Base-by-base conservation (phyloP, 2,329 filamentous ascomycete genomes). In the Xylariaceae sp. region DNA sequence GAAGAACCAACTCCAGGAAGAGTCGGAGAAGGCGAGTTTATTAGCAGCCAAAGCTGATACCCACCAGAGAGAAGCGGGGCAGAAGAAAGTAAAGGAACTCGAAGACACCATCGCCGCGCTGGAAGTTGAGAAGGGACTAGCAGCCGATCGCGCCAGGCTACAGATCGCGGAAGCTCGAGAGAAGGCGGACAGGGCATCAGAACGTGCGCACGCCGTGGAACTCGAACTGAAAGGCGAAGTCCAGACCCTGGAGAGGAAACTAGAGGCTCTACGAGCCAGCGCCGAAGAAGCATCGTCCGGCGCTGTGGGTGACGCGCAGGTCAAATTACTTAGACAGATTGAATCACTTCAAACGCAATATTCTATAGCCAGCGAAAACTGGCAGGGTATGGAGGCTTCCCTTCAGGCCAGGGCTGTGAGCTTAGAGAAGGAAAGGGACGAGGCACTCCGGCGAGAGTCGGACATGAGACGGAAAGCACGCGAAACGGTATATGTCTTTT, bases 341-440 rank as follows among this genome's bases (percentile, higher is more conserved):
- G 92, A 98, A 66, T 96, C 87, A 1, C 67, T 98, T 26, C 92
- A 98, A 62, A 92, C 86, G 5, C 94, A 98, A 60, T 95, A 98
- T 63, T 81, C 88, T 1, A 81, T 94, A 38, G 92, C 92, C 1
- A 92, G 87, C 51, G 88, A 94, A 56, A 98, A 98, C 54, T 98
- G 94, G 92, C 89, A 96, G 58, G 87, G 88, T 1, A 94, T 98
- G 46, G 90, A 98, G 62, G 78, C 85, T 8, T 94, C 86, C 2
- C 66, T 98, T 21, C 75, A 90, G 35, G 79, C 86, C 15, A 78
- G 89, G 41, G 74, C 92, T 9, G 74, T 81, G 3, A 82, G 70
- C 34, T 69, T 97, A 8, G 92, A 98, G 60, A 92, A 85, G 58
- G 94, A 98, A 61, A 79, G 87, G 40, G 89, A 97, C 56, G 92